These are phyloP conservation scores for Termitomyces sp. DNA, from an alignment of 768 basidiomycete species.

Conservation along the genomic window DNA sequence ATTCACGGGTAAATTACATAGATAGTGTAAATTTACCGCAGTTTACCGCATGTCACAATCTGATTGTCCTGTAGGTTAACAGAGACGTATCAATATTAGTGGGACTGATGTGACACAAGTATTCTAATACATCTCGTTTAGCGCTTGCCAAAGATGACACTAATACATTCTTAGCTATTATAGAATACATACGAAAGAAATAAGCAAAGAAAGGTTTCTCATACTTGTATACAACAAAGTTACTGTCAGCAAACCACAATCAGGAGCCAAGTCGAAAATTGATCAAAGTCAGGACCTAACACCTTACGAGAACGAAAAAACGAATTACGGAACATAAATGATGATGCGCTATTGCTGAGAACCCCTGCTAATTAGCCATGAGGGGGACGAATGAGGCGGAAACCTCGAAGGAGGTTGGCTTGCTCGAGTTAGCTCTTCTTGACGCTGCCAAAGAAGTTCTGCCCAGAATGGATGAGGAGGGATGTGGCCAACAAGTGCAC, in stretches of 20 bases:
- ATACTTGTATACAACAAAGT: constrained; percentile 1
- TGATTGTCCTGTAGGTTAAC: too few relatives aligned
- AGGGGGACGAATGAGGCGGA: constrained; percentile 11
- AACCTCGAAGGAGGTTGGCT: constrained; percentile 6
- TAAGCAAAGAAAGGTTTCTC: not conserved
- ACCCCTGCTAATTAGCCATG: constrained; percentile 17
- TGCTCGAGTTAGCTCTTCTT: constrained; percentile 37
- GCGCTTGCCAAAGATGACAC: not conserved
- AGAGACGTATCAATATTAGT: too few relatives aligned
- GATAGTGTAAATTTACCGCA: too few relatives aligned
- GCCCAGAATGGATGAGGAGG: constrained; percentile 94
- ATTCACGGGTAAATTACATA: too few relatives aligned
- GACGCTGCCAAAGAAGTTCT: constrained; percentile 83
- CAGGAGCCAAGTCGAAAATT: not conserved
- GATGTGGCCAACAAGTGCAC: constrained; percentile 81
- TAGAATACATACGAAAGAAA: constrained; percentile 1
- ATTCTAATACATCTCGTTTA: not conserved
- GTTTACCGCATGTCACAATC: too few relatives aligned
- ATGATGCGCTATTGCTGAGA: constrained; percentile 11
- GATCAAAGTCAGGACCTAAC: not conserved
- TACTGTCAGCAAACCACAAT: not conserved
- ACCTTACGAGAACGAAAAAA: not conserved
- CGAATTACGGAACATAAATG: not conserved
- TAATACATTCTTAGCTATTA: constrained; percentile 32
- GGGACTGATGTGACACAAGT: too few relatives aligned